These are phyloP conservation scores for Dendrobium huoshanense DNA, from an alignment of 106 monocot genomes.

Conservation along the genomic window DNA sequence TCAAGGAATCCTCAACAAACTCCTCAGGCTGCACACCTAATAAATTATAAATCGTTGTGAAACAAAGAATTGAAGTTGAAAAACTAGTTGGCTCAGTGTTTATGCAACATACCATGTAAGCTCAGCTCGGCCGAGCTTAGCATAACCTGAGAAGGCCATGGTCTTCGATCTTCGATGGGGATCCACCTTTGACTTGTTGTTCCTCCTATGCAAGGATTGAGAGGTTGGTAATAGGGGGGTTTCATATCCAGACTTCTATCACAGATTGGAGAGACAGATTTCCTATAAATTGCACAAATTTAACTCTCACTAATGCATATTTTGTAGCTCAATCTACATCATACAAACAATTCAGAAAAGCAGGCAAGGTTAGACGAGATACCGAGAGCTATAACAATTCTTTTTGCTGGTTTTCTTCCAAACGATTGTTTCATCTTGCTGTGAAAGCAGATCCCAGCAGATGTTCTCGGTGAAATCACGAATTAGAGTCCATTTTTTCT, in stretches of 20 bases:
- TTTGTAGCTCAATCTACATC: not conserved
- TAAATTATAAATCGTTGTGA: not conserved
- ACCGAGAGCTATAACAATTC: slow-evolving; percentile 68
- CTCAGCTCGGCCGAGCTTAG: slow-evolving; percentile 48
- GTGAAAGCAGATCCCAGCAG: slow-evolving; percentile 83
- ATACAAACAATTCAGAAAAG: not conserved
- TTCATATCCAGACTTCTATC: slow-evolving; percentile 52
- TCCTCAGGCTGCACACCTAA: slow-evolving; percentile 57
- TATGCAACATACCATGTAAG: slow-evolving; percentile 48
- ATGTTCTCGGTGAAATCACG: slow-evolving; percentile 53
- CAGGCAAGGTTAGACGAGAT: not conserved
- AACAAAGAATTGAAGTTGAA: not conserved
- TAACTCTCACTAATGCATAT: not conserved
- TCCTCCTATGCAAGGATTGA: slow-evolving; percentile 68
- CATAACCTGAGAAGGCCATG: slow-evolving; percentile 55
- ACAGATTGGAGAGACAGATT: slow-evolving; percentile 59
- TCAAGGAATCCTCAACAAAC: slow-evolving; percentile 45
- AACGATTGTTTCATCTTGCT: slow-evolving; percentile 84
- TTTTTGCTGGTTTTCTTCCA: slow-evolving; percentile 77
- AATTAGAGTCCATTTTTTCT: slow-evolving; percentile 48
- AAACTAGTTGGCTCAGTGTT: not conserved
- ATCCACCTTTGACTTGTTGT: slow-evolving; percentile 64
- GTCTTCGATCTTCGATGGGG: slow-evolving; percentile 51
- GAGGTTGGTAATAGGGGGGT: slow-evolving; percentile 69
- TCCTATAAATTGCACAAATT: slow-evolving; percentile 24